Evolutionary conservation across 2,329 filamentous ascomycete genomes (phyloP).

Genomic region (Dendryphion nanum): DNA sequence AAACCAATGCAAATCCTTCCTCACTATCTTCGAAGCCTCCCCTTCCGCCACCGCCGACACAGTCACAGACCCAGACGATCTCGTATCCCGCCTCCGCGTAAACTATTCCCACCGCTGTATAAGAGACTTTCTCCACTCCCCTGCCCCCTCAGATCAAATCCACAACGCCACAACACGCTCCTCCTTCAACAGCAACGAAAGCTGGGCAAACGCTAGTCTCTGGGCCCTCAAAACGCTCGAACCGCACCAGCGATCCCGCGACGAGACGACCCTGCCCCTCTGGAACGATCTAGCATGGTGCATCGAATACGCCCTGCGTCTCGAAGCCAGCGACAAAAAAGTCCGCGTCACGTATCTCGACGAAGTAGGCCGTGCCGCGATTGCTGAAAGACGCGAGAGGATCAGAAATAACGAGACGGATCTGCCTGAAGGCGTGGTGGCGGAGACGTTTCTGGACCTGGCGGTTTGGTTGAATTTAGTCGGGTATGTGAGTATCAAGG

Average conservation of each 20-base stretch:
- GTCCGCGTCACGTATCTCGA: slow-evolving; percentile 23
- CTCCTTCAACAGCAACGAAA: slow-evolving; percentile 14
- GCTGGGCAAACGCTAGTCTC: slow-evolving; percentile 26
- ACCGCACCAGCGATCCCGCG: slow-evolving; percentile 5
- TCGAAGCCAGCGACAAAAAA: slow-evolving; percentile 14
- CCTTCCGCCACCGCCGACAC: slow-evolving; percentile 5
- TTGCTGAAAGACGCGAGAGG: slow-evolving; percentile 6
- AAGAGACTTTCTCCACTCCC: slow-evolving; percentile 18
- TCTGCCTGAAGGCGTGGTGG: slow-evolving; percentile 1
- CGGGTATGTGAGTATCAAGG: slow-evolving; percentile 18
- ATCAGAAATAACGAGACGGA: slow-evolving; percentile 2
- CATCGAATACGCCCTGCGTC: slow-evolving; percentile 17
- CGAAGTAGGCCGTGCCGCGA: slow-evolving; percentile 13
- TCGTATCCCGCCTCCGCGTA: slow-evolving; percentile 14
- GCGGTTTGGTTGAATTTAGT: slow-evolving; percentile 23
- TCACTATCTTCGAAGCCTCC: slow-evolving; percentile 20
- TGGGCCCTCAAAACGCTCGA: slow-evolving; percentile 20
- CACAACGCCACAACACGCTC: slow-evolving; percentile 4
- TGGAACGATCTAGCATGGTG: slow-evolving; percentile 20
- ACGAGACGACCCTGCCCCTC: slow-evolving; percentile 6
- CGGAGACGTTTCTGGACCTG: slow-evolving; percentile 19
- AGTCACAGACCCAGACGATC: slow-evolving; percentile 3
- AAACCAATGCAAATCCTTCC: slow-evolving; percentile 18
- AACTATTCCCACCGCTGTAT: slow-evolving; percentile 27
- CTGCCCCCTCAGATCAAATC: slow-evolving; percentile 5